A percentile compares a stretch with the other conserved stretches of the same genome.
Conservation (phyloP, 2,329 filamentous ascomycete species). For the Colletotrichum tropicicola region DNA sequence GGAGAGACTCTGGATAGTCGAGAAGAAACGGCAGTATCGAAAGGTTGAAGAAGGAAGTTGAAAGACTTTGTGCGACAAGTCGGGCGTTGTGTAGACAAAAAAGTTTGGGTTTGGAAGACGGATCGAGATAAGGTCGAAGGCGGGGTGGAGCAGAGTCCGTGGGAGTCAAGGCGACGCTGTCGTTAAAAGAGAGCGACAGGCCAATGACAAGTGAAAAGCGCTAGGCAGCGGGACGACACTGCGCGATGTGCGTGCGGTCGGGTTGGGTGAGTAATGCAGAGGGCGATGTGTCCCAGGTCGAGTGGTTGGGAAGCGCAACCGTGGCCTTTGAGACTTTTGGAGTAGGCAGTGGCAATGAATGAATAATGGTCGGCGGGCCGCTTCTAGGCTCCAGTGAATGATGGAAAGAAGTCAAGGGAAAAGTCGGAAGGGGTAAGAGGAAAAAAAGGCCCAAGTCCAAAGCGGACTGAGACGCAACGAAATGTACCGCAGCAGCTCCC, state of each 20-base stretch:
- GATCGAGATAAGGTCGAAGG: conserved; percentile 13
- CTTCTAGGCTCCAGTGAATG: conserved; percentile 12
- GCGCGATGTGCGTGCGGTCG: neutral
- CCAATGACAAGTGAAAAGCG: conserved; percentile 16
- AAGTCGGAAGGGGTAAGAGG: neutral
- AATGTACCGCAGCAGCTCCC: conserved; percentile 5
- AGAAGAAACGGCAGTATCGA: neutral
- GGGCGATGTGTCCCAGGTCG: neutral
- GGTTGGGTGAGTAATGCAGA: neutral
- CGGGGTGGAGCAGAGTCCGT: conserved; percentile 28
- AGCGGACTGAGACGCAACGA: conserved; percentile 15
- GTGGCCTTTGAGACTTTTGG: conserved; percentile 28
- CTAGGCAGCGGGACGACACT: neutral
- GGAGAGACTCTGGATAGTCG: neutral
- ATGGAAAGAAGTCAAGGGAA: neutral
- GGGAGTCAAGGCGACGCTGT: conserved; percentile 27
- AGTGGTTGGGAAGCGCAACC: conserved; percentile 27
- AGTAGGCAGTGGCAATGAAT: conserved; percentile 20
- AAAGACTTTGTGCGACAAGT: conserved; percentile 24
- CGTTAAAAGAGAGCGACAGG: conserved; percentile 11
- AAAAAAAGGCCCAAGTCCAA: conserved; percentile 4
- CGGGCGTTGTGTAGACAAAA: conserved; percentile 7
- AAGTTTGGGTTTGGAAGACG: conserved; percentile 12
- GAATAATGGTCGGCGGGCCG: conserved; percentile 19
- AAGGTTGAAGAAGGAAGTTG: neutral